Evolutionary conservation across 2,329 filamentous ascomycete species (phyloP).

Genomic region (Colletotrichum melonis): DNA sequence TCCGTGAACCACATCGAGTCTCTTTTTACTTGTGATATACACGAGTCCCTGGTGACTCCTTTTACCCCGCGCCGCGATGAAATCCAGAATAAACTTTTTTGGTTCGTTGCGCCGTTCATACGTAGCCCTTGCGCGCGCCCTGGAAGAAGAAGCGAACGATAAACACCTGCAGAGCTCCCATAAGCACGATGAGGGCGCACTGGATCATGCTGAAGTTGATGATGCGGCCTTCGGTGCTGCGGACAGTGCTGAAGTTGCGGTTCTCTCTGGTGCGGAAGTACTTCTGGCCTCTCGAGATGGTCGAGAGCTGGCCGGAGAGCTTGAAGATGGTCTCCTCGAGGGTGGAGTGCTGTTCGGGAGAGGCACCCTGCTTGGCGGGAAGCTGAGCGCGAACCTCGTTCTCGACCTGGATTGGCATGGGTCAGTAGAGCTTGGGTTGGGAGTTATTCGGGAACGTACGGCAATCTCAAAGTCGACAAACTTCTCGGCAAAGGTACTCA

Average conservation of each 20-base stretch:
- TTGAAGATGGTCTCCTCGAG: slow-evolving; percentile 97
- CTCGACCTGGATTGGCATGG: slow-evolving; percentile 73
- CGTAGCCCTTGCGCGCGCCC: slow-evolving; percentile 77
- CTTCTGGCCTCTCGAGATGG: slow-evolving; percentile 96
- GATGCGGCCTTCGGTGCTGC: slow-evolving; percentile 94
- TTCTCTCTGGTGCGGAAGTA: slow-evolving; percentile 99
- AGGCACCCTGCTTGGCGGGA: slow-evolving; percentile 88
- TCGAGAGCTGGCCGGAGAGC: slow-evolving; percentile 91
- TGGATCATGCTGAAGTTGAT: slow-evolving; percentile 98
- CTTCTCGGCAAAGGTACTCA: slow-evolving; percentile 98
- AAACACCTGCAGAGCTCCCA: slow-evolving; percentile 97
- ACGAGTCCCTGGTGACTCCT: slow-evolving; percentile 30
- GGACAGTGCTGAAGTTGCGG: slow-evolving; percentile 97
- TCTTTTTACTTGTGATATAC: slow-evolving; percentile 34
- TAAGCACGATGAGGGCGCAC: slow-evolving; percentile 88
- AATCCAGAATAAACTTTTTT: slow-evolving; percentile 25
- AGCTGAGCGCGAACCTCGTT: slow-evolving; percentile 86
- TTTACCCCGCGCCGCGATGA: slow-evolving; percentile 23
- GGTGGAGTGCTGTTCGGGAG: slow-evolving; percentile 87
- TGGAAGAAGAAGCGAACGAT: slow-evolving; percentile 99
- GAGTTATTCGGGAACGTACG: slow-evolving; percentile 61
- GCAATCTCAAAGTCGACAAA: slow-evolving; percentile 98
- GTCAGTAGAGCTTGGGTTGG: slow-evolving; percentile 36
- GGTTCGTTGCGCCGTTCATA: slow-evolving; percentile 55
- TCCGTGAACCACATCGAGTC: slow-evolving; percentile 31